Evolutionary conservation across 768 basidiomycete genomes (phyloP).

Genomic region (Aureoboletus auriporus): DNA sequence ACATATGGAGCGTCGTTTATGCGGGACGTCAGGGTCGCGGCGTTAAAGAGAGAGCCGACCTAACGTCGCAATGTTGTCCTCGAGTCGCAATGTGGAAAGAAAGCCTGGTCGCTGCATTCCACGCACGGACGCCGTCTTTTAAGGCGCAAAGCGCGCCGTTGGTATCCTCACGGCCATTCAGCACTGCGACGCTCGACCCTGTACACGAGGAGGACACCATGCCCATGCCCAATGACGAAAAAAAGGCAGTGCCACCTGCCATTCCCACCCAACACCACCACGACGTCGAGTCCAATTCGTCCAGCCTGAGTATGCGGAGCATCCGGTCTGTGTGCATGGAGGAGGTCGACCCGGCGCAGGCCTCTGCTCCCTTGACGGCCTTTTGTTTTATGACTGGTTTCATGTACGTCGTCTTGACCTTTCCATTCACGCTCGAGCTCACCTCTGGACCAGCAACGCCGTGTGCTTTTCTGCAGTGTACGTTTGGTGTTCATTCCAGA

Average conservation of each 20-base stretch:
- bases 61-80: background rate
- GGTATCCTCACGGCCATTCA: constrained; percentile 8
- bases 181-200: constrained; percentile 4
- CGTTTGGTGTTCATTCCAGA: constrained; percentile 86
- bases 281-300: constrained; percentile 16
- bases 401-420: constrained; percentile 44
- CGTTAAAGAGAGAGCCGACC: background rate
- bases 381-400: constrained; percentile 81
- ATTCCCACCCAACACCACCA: background rate
- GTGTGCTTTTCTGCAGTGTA: constrained; percentile 76
- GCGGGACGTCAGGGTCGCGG: background rate
- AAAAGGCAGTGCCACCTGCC: no score
- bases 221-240: background rate
- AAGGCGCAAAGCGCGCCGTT: constrained; percentile 16
- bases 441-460: constrained; percentile 45
- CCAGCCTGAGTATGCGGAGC: constrained; percentile 3
- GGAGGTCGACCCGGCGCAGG: constrained; percentile 25
- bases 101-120: constrained; percentile 12
- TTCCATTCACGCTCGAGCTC: background rate
- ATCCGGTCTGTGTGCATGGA: constrained; percentile 15
- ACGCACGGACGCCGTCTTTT: constrained; percentile 9
- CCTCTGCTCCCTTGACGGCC: constrained; percentile 51
- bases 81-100: constrained; percentile 10
- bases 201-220: constrained; percentile 5
- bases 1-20: no score